These are phyloP conservation scores for Camellia japonica DNA, from an alignment of 148 eudicot genomes.

Conservation along the genomic window DNA sequence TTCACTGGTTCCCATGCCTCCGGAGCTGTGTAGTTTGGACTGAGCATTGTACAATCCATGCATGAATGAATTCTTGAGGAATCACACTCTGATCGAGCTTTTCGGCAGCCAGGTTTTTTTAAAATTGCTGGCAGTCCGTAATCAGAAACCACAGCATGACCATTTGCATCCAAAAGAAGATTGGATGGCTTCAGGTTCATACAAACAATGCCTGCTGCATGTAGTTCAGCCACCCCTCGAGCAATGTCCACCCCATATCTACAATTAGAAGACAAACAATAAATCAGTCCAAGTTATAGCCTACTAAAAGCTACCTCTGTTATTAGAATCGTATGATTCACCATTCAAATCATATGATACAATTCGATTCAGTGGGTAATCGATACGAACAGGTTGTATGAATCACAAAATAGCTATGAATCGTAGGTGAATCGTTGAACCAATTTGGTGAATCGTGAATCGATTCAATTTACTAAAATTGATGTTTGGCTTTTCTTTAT, in stretches of 20 bases:
- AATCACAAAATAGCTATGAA: too few species aligned
- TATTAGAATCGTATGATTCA: too few species aligned
- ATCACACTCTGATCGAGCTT: constrained; percentile 73
- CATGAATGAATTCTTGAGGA: constrained; percentile 86
- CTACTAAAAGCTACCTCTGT: not conserved
- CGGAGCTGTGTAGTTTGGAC: constrained; percentile 95
- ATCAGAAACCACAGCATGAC: constrained; percentile 90
- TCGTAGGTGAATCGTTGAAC: too few species aligned
- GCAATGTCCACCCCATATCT: constrained; percentile 99
- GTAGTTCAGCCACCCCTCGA: constrained; percentile 95
- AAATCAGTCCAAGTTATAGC: constrained; percentile 4
- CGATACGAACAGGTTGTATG: too few species aligned
- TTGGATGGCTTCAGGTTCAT: constrained; percentile 95
- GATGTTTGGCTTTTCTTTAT: too few species aligned
- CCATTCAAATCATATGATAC: too few species aligned
- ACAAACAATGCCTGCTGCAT: constrained; percentile 97
- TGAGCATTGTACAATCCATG: constrained; percentile 96
- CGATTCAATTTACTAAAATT: too few species aligned
- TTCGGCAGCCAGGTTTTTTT: constrained; percentile 80
- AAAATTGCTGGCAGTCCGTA: constrained; percentile 93
- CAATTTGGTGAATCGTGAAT: too few species aligned
- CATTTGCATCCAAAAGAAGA: constrained; percentile 83
- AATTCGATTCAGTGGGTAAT: too few species aligned
- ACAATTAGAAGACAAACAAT: constrained; percentile 17
- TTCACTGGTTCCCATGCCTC: constrained; percentile 99